Evolutionary conservation across 108 stramenopile genomes (phyloP), one percentile per base, ranked within the genome.

Genomic region (Conticribra guillardii): DNA sequence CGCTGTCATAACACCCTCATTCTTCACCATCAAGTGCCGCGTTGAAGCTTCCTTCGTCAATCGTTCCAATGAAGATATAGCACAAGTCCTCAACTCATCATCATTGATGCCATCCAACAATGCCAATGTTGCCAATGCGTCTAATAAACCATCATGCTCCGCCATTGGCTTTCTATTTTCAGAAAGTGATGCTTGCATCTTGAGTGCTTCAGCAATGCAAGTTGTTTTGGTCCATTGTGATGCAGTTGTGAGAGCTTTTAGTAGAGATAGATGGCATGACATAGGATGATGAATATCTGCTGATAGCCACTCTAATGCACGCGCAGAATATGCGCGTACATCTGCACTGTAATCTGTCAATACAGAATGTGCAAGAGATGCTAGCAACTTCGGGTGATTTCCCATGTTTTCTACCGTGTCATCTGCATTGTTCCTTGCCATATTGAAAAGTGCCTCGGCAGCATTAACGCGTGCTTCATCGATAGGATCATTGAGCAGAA

Each of bases 181-280:
- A 29, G 30, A 28, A 14, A 75, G 50, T 9, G 71, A 59, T 3
- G 79, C 73, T 34, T 80, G 79, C 73, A 64, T 58, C 54, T 69
- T 70, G 18, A 80, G 48, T 19, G 79, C 79, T 45, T 80, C 74
- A 27, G 71, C 79, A 28, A 80, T 70, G 53, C 74, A 80, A 15
- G 68, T 69, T 3, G 79, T 80, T 32, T 75, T 75, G 5, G 79
- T 80, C 79, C 79, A 80, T 49, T 69, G 74, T n/a, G 79, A 73
- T 16, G 79, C 67, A 0, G 60, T 80, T 24, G 61, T 69, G 7
- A 80, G 67, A 4, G 79, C 73, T 28, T 73, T 60, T 1, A 80
- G 45, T 9, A 80, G 60, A 17, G 45, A 26, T 9, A 19, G 56
- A 23, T 80, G 74, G n/a, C 79, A 75, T 33, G 16, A 31, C 74